Evolutionary conservation across 352 stramenopile genomes (phyloP), one percentile per base, ranked within the genome.

Genomic region (Pythium folliculosum): DNA sequence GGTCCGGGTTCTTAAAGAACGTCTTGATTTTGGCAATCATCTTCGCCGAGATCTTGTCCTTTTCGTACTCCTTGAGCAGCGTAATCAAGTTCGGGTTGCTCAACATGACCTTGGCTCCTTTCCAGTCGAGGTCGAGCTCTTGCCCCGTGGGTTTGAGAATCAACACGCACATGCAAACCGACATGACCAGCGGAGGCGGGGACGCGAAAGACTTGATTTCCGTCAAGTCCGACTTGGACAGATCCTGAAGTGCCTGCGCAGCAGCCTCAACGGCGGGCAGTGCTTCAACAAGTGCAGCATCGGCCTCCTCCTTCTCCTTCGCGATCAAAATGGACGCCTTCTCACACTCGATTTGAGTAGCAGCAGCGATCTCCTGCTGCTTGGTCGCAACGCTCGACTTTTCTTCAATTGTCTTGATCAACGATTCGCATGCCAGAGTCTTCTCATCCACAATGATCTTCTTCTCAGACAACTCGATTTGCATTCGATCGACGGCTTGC

Each of bases 121-220:
- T 97, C 86, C 88, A 96, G 59, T 98, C 94, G 13, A 97, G 72
- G 32, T 97, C 94, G 7, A 98, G 80, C 54, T 95, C 86, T 67
- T 97, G 88, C 0, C 94, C 92, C 0, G 95, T 98, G 5, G 95
- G 95, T 17, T 96, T 94, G 22, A 99, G 80, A 49, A 94, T 93
- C 32, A 96, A 58, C 1, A 97, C 89, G 48, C 89, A 97, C 88
- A 97, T 96, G 55, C 90, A 97, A n/a, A 97, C 88, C 0, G 88
- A 94, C 86, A 98, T 97, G 32, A 99, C 95, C 7, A 96, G 71
- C 14, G 90, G 80, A 0, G 95, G 96, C 22, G 96, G 96, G 2
- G 96, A 98, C 7, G 92, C 90, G 60, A 99, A 98, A 13, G 89
- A 95, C 65, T 98, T 98, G 63, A 99, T 88, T 71, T 99, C 96